Conservation (phyloP, 2,329 filamentous ascomycete genomes). For the Diplodia mutila region DNA sequence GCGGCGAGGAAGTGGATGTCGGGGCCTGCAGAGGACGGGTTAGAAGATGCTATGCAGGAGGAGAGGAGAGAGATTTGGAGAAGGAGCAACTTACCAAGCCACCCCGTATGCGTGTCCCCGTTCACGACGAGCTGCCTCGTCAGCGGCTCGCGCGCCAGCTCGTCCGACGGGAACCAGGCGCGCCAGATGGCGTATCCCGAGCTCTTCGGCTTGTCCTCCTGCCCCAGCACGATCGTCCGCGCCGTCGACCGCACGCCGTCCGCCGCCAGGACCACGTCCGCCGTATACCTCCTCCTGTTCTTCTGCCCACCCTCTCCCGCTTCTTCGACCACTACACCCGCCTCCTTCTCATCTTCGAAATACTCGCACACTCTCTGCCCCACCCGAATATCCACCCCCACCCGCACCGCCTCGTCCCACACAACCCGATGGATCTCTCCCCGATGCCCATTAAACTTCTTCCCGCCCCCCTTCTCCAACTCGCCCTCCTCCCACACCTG, state of each 20-base stretch:
- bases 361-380: constrained; percentile 52
- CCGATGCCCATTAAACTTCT: constrained; percentile 63
- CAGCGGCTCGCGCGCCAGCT: constrained; percentile 38
- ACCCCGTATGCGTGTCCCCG: constrained; percentile 30
- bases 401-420: constrained; percentile 58
- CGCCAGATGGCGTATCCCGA: constrained; percentile 59
- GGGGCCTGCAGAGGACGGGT: constrained; percentile 27
- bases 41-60: background rate
- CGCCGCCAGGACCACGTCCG: constrained; percentile 57
- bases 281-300: constrained; percentile 49
- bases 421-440: constrained; percentile 64
- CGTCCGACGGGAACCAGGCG: constrained; percentile 45
- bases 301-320: constrained; percentile 56
- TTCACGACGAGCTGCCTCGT: constrained; percentile 40
- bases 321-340: constrained; percentile 58
- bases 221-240: constrained; percentile 57
- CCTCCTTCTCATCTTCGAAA: constrained; percentile 56
- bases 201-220: constrained; percentile 56
- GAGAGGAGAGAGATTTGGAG: fast-evolving
- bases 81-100: constrained; percentile 29
- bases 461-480: constrained; percentile 45
- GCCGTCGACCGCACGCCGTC: constrained; percentile 59
- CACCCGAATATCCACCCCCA: constrained; percentile 59
- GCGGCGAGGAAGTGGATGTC: constrained; percentile 44
- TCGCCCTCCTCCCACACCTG: constrained; percentile 48